phyloP scores from a whole-genome alignment of 2,329 filamentous ascomycete genomes.

The Alternaria tenuissima region DNA sequence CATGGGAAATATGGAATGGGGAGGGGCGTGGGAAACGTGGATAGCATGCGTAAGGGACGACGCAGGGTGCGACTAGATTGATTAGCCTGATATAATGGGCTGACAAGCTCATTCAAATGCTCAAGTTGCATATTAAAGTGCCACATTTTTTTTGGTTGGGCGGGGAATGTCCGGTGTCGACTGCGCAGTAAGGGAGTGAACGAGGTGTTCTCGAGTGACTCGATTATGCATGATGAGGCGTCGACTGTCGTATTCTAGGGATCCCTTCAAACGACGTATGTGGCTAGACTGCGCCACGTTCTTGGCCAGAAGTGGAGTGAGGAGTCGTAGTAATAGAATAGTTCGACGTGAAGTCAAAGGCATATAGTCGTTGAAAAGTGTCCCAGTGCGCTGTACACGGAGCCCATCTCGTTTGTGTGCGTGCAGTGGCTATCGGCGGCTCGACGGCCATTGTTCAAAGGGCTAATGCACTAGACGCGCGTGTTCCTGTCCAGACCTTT shows the following conservation, averaged over 20 bases:
- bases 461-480: conserved; percentile 22
- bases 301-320: not conserved
- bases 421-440: not conserved
- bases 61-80: not conserved
- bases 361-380: not conserved
- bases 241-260: not conserved
- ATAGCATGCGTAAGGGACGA: not conserved
- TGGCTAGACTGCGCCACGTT: not conserved
- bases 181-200: not conserved
- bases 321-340: not conserved
- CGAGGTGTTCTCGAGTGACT: conserved; percentile 2
- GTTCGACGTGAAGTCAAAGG: not conserved
- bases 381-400: not conserved
- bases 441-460: not conserved
- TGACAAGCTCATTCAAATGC: too few species aligned
- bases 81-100: not conserved
- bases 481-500: conserved; percentile 28
- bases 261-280: not conserved
- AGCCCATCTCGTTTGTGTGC: not conserved
- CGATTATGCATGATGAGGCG: conserved; percentile 3
- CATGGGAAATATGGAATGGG: not conserved
- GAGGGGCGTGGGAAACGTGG: not conserved
- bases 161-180: not conserved
- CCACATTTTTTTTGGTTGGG: not conserved
- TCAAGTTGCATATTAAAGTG: not conserved